These are phyloP conservation scores for Xylaria grammica DNA, from an alignment of 495 filamentous ascomycete genomes.

Conservation along the genomic window DNA sequence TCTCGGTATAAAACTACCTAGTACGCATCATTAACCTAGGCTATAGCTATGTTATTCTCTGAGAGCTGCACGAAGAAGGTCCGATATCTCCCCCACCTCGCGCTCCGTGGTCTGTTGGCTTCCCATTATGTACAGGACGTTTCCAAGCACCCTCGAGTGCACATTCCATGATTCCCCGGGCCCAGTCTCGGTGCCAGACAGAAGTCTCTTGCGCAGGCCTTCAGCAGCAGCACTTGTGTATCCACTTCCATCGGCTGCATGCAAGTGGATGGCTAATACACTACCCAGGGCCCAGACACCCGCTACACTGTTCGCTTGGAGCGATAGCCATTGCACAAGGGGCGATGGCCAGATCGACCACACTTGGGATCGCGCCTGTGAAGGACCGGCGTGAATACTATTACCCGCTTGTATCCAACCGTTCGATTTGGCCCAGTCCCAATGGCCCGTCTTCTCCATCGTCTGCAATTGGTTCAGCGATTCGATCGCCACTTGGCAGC, in stretches of 20 bases:
- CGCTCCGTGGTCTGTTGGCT: slow-evolving; percentile 62
- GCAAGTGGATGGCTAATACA: slow-evolving; percentile 69
- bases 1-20: too few species aligned
- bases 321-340: slow-evolving; percentile 62
- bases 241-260: slow-evolving; percentile 51
- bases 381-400: neutral
- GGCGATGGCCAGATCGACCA: slow-evolving; percentile 74
- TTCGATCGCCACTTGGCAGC: slow-evolving; percentile 71
- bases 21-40: neutral
- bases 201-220: slow-evolving; percentile 61
- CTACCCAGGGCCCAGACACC: slow-evolving; percentile 72
- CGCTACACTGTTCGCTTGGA: slow-evolving; percentile 52
- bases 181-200: slow-evolving; percentile 31
- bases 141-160: slow-evolving; percentile 75
- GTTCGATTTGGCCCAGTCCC: slow-evolving; percentile 51
- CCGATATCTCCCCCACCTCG: slow-evolving; percentile 50
- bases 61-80: neutral
- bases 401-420: slow-evolving; percentile 33
- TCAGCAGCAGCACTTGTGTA: slow-evolving; percentile 71
- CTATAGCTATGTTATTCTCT: neutral
- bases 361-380: slow-evolving; percentile 28
- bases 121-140: slow-evolving; percentile 80
- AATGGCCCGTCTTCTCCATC: slow-evolving; percentile 58
- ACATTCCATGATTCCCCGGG: slow-evolving; percentile 54
- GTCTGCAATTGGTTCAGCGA: slow-evolving; percentile 59